Evolutionary conservation across 1,139 yeast genomes (phyloP).

Genomic region (Geotrichum histeridarum): DNA sequence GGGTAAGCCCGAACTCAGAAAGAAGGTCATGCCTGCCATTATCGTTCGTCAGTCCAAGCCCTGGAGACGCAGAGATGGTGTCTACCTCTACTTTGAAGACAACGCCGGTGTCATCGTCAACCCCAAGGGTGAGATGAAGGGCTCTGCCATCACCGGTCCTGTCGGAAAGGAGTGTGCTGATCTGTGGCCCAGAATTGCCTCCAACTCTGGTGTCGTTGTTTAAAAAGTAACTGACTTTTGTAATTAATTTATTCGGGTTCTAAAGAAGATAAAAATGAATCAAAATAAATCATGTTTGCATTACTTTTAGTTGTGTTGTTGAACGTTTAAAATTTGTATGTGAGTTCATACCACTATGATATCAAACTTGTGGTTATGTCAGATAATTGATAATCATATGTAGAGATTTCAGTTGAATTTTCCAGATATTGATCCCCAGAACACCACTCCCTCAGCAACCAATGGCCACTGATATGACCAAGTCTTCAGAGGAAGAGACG

Average conservation of each 20-base stretch:
- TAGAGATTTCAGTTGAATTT: background rate
- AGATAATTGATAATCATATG: background rate
- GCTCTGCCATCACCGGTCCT: conserved; percentile 99
- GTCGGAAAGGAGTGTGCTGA: conserved; percentile 99
- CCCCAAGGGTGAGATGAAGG: conserved; percentile 99
- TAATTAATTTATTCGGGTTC: conserved; percentile 15
- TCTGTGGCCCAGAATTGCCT: conserved; percentile 99
- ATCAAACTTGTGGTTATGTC: background rate
- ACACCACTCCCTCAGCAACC: background rate
- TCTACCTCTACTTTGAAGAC: conserved; percentile 98
- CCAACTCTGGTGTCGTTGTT: conserved; percentile 99
- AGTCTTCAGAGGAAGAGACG: conserved; percentile 3
- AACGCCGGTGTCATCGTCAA: conserved; percentile 99
- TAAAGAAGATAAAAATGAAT: background rate
- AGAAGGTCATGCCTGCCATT: conserved; percentile 99
- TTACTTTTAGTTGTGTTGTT: background rate
- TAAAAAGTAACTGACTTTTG: conserved; percentile 41
- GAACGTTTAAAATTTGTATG: background rate
- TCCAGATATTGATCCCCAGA: background rate
- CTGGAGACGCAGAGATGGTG: conserved; percentile 99
- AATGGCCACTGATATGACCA: background rate
- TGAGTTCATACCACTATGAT: too few species aligned
- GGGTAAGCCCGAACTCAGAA: conserved; percentile 99
- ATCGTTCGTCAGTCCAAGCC: conserved; percentile 99
- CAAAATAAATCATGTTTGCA: conserved; percentile 5